phyloP scores from a whole-genome alignment of 2,329 filamentous ascomycete species.

The Balansia obtecta region DNA sequence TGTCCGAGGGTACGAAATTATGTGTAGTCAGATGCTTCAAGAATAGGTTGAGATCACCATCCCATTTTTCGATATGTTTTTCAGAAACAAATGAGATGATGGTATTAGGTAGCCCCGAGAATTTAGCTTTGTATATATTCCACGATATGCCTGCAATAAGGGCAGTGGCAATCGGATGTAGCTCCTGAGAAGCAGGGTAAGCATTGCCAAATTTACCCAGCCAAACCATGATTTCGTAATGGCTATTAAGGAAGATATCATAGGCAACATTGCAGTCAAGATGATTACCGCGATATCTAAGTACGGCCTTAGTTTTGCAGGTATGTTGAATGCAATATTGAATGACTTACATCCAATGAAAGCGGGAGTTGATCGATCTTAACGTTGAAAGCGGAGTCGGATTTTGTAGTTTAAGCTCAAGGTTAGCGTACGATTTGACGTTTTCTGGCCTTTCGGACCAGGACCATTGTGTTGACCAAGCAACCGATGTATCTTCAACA shows the following conservation, averaged over 20 bases:
- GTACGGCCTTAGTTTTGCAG: neutral
- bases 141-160: constrained; percentile 27
- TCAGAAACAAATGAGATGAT: constrained; percentile 43
- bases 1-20: constrained; percentile 23
- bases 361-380: no score
- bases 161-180: constrained; percentile 11
- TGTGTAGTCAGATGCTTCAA: constrained; percentile 38
- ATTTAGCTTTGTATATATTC: constrained; percentile 48
- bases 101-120: constrained; percentile 37
- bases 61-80: constrained; percentile 36
- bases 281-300: constrained; percentile 22
- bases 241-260: constrained; percentile 42
- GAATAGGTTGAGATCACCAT: constrained; percentile 45
- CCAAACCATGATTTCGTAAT: constrained; percentile 58
- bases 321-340: neutral
- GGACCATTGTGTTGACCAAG: neutral
- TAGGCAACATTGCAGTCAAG: constrained; percentile 45
- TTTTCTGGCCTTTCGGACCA: neutral
- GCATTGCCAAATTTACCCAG: constrained; percentile 44
- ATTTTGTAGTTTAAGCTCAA: no score
- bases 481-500: no score
- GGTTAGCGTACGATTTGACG: neutral
- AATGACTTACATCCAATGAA: neutral
- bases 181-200: constrained; percentile 32
- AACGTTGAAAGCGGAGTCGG: no score